Percentiles rank a stretch among this genome's conserved stretches.
Conservation (phyloP, 306 rosid genomes). For the Cucurbita moschata region DNA sequence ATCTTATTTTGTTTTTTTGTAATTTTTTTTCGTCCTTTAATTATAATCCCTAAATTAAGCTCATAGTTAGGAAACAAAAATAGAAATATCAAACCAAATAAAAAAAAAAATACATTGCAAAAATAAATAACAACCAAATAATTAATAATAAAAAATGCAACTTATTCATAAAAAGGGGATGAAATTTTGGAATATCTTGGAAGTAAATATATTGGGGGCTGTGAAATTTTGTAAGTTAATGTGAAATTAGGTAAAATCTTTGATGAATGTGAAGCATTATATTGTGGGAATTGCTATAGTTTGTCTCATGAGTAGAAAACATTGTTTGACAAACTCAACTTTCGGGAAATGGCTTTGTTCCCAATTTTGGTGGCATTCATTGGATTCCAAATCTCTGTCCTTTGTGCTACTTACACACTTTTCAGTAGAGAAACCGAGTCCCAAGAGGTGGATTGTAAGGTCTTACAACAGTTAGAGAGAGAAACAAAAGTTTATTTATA, state of each 20-base stretch:
- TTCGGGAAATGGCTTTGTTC: background rate
- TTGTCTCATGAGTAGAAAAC: background rate
- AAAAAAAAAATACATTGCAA: background rate
- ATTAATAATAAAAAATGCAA: background rate
- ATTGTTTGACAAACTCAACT: background rate
- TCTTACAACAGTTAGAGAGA: no score
- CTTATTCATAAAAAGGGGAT: background rate
- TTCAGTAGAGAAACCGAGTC: no score
- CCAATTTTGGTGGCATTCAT: background rate
- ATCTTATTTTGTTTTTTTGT: background rate
- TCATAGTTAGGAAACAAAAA: background rate
- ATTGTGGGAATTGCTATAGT: background rate
- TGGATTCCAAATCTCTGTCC: conserved; percentile 1
- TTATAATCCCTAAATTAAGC: background rate
- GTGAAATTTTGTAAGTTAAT: background rate
- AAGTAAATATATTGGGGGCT: background rate
- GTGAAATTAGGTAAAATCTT: background rate
- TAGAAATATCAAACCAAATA: background rate
- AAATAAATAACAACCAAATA: background rate
- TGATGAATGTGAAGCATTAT: background rate
- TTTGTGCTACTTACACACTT: background rate
- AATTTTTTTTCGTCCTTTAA: no score
- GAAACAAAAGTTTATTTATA: no score
- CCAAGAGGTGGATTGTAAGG: no score
- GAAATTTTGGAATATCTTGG: background rate